Conservation (phyloP, 805 yeast genomes). For the Ogataea nakhonphanomensis region DNA sequence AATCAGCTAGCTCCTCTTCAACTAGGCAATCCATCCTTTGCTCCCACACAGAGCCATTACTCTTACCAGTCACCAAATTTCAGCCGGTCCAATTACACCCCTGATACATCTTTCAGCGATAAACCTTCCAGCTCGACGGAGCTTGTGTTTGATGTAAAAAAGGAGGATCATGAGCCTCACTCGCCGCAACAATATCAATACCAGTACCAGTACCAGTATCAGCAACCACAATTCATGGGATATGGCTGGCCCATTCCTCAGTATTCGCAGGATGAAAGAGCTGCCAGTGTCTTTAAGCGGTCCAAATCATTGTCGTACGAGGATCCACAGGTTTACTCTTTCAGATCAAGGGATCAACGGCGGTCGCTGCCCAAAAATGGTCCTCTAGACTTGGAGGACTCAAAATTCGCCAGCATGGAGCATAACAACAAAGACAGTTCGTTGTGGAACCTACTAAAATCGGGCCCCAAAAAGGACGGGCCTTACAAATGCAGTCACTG, state of each 20-base stretch:
- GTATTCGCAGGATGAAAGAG: conserved; percentile 2
- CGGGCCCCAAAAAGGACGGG: conserved; percentile 35
- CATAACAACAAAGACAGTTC: conserved; percentile 29
- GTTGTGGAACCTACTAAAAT: conserved; percentile 16
- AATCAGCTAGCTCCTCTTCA: conserved; percentile 7
- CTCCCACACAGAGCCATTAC: conserved; percentile 6
- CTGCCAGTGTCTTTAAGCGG: conserved; percentile 2
- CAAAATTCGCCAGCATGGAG: conserved; percentile 25
- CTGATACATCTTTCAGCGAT: conserved; percentile 9
- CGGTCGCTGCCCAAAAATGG: conserved; percentile 5
- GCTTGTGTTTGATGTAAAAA: conserved; percentile 6
- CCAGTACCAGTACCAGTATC: conserved; percentile 9
- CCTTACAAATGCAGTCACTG: conserved; percentile 48
- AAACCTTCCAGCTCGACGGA: conserved; percentile 5
- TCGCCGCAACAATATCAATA: conserved; percentile 9
- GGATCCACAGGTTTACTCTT: background rate
- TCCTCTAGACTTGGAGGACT: background rate
- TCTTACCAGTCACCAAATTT: conserved; percentile 5
- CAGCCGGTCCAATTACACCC: conserved; percentile 6
- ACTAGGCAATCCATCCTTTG: background rate
- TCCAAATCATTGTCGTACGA: conserved; percentile 12
- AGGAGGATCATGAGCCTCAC: conserved; percentile 8
- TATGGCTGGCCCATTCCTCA: conserved; percentile 4
- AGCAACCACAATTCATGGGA: background rate
- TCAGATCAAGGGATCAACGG: conserved; percentile 3